Evolutionary conservation across 257 asterid genomes (phyloP), one percentile per base, ranked within the genome.

Genomic region (Ligustrum vulgare): DNA sequence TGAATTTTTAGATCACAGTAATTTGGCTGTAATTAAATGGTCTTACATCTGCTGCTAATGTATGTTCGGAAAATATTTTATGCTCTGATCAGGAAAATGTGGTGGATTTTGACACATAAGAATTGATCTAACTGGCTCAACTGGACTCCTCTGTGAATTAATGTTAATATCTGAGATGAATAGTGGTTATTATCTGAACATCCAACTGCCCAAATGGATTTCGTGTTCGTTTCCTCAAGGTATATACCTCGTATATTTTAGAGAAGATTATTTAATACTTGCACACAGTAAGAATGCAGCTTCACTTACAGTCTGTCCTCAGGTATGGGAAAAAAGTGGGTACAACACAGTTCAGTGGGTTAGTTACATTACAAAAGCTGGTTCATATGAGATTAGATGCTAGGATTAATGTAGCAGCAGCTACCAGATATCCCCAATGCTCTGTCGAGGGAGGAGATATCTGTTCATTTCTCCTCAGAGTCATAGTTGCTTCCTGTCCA

Each of bases 271-370:
- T 35, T 32, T 45, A 12, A 10, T 64, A 49, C 34, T 34, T 13
- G 54, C 54, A 45, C n/a, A 45, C 54, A 45, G 16, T 63, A 49
- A 20, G 78, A 70, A 67, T 72, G 81, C 67, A 37, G 56, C 69
- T 72, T 78, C 69, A 77, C 23, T 15, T 45, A 18, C 69, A 33
- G 15, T 54, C 34, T 47, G 66, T 80, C 60, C 85, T 81, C 91
- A 94, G 98, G 98, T 94, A 47, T 94, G 99, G 99, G 98, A 94
- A 84, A 94, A 94, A 91, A 94, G 97, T 65, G 99, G 99, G 36
- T 94, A 94, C 86, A 94, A 94, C 86, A 94, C 99, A 0, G 99
- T 94, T 34, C 98, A 94, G 84, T 94, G 99, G 99, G 99, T 94
- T 67, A 98, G 99, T 74, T 94, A 94, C 78, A 94, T 94, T 71